Conservation (phyloP, 2,329 filamentous ascomycete genomes). For the Colletotrichum sp. region DNA sequence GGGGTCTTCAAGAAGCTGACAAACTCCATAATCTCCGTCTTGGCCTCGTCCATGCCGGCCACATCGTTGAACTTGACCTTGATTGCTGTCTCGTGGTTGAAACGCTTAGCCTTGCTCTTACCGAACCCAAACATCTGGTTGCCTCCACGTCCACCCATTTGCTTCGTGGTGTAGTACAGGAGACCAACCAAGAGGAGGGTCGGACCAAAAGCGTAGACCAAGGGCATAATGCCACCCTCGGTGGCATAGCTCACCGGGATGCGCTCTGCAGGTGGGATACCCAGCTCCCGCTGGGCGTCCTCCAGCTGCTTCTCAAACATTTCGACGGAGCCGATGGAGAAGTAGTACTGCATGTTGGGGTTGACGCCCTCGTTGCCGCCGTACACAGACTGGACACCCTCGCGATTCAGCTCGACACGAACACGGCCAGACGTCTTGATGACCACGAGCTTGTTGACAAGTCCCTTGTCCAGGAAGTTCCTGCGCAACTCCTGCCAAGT, state of each 20-base stretch:
- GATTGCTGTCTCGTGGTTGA: conserved; percentile 95
- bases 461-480: conserved; percentile 93
- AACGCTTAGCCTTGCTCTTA: conserved; percentile 93
- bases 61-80: conserved; percentile 98
- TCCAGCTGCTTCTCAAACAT: conserved; percentile 90
- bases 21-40: conserved; percentile 99
- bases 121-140: conserved; percentile 94
- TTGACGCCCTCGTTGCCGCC: conserved; percentile 73
- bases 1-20: conserved; percentile 96
- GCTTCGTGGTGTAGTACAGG: conserved; percentile 79
- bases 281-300: conserved; percentile 84
- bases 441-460: conserved; percentile 91
- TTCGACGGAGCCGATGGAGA: conserved; percentile 94
- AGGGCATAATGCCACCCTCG: conserved; percentile 75
- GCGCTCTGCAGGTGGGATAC: conserved; percentile 84
- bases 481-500: conserved; percentile 97
- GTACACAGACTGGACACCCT: conserved; percentile 74
- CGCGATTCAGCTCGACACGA: conserved; percentile 79
- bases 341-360: conserved; percentile 81
- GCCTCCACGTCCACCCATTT: conserved; percentile 72
- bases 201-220: conserved; percentile 82
- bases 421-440: conserved; percentile 71
- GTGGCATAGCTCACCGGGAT: conserved; percentile 90
- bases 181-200: conserved; percentile 86
- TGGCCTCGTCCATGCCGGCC: conserved; percentile 97